Conservation (phyloP, 371 early-diverging fungal species). For the Globomyces sp. region DNA sequence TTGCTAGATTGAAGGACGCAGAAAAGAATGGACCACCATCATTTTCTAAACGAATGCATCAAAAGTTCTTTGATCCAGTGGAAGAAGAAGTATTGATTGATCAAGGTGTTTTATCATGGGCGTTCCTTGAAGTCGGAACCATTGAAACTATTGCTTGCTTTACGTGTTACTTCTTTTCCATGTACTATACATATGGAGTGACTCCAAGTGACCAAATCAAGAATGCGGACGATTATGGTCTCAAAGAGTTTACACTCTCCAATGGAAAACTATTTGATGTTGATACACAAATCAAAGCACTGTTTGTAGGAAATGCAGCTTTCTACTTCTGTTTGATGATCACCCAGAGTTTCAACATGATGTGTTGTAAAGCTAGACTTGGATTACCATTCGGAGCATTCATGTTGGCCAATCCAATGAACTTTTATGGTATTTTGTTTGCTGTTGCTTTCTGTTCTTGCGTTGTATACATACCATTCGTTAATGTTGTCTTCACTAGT, state of each 20-base stretch:
- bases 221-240: not conserved
- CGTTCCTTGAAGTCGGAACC: slow-evolving; percentile 84
- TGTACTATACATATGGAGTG: slow-evolving; percentile 34
- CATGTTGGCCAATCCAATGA: slow-evolving; percentile 73
- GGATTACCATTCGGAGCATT: slow-evolving; percentile 73
- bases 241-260: not conserved
- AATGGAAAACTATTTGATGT: slow-evolving; percentile 3
- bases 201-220: slow-evolving; percentile 27
- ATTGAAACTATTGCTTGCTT: slow-evolving; percentile 75
- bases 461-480: slow-evolving; percentile 78
- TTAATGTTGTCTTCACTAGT: slow-evolving; percentile 68
- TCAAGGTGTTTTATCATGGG: slow-evolving; percentile 72
- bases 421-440: slow-evolving; percentile 62
- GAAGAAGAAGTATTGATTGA: slow-evolving; percentile 91
- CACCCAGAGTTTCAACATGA: slow-evolving; percentile 88
- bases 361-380: slow-evolving; percentile 82
- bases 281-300: slow-evolving; percentile 43
- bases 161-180: slow-evolving; percentile 72
- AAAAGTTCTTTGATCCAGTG: slow-evolving; percentile 47
- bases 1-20: slow-evolving; percentile 48
- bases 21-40: slow-evolving; percentile 23
- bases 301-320: slow-evolving; percentile 71
- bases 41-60: slow-evolving; percentile 21
- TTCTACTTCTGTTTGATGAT: slow-evolving; percentile 80
- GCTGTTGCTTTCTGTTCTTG: slow-evolving; percentile 64